phyloP scores from a whole-genome alignment of 257 asterid genomes.

The Gardenia jasminoides region DNA sequence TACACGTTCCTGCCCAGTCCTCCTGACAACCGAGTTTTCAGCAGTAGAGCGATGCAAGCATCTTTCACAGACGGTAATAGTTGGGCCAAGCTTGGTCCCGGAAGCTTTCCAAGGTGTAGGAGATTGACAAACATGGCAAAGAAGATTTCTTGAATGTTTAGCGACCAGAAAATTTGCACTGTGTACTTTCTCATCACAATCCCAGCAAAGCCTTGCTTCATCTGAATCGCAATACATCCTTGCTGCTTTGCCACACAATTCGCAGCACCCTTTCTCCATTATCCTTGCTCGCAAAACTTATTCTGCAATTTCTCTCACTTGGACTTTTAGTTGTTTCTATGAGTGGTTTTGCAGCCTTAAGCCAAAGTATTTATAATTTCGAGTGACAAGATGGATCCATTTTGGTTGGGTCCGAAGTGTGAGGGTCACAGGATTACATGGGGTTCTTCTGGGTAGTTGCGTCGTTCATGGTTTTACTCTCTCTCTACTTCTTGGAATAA shows the following conservation, averaged over 20 bases:
- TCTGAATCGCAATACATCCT: constrained; percentile 33
- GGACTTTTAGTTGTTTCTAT: not conserved
- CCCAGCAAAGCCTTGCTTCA: constrained; percentile 34
- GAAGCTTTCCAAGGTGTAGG: constrained; percentile 34
- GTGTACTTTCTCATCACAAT: constrained; percentile 34
- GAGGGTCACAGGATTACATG: no score
- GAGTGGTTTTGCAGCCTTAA: not conserved
- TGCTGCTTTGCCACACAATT: constrained; percentile 29
- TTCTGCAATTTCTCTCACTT: not conserved
- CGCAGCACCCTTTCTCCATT: constrained; percentile 26
- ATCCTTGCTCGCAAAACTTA: not conserved
- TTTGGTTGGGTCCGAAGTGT: no score
- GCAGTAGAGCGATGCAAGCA: constrained; percentile 10
- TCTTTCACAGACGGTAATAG: constrained; percentile 26
- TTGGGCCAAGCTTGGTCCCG: constrained; percentile 28
- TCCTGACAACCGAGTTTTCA: not conserved
- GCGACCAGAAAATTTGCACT: constrained; percentile 34
- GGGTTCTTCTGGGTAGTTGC: no score
- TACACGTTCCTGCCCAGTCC: not conserved
- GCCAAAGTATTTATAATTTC: not conserved
- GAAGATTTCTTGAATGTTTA: constrained; percentile 30
- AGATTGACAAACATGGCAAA: constrained; percentile 31
- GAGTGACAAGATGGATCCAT: not conserved
- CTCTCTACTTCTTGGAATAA: no score
- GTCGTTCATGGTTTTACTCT: no score